Evolutionary conservation across 306 rosid genomes (phyloP), one percentile per base, ranked within the genome.

Genomic region (Lathyrus sativus): DNA sequence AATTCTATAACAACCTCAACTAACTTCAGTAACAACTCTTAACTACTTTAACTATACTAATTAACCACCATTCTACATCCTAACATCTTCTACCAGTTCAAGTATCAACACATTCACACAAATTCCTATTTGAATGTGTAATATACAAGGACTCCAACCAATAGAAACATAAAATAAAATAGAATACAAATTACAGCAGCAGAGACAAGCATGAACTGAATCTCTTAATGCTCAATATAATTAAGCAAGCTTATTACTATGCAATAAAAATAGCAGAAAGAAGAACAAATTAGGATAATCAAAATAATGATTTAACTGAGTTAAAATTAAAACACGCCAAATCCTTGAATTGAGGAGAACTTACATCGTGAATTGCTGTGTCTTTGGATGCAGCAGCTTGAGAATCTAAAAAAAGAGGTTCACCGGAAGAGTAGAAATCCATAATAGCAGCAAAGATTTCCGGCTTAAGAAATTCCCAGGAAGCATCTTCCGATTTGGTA

Each of bases 341-440:
- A 18, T 26, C 29, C 29, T 26, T 26, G 4, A 26, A 26, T 2
- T 26, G 11, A 39, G 26, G 13, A 28, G 54, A 53, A 15, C 45
- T 39, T 45, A 90, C 98, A 7, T 93, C 85, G n/a, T 78, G 78
- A 79, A 93, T 90, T 51, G 97, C 92, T 1, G 98, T 93, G 81
- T 93, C 98, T 91, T 50, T 88, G 28, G 97, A 84, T 4, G 95
- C 91, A 0, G 90, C 89, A 35, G 96, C 67, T 76, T 88, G 68
- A n/a, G 88, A 76, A 80, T 93, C 96, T 29, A 93, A 74, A 82
- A 93, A 93, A 66, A 88, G 86, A 9, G 97, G 85, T 74, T 93
- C 84, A 45, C 89, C 95, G 28, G 98, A 93, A 57, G 98, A 86
- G 77, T 86, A 90, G 79, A 90, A 93, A 46, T 93, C 98, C 98